Percentiles rank a stretch among this genome's conserved stretches.
Conservation (phyloP, 169 alveolate genomes). For the Cryptosporidium canis region DNA sequence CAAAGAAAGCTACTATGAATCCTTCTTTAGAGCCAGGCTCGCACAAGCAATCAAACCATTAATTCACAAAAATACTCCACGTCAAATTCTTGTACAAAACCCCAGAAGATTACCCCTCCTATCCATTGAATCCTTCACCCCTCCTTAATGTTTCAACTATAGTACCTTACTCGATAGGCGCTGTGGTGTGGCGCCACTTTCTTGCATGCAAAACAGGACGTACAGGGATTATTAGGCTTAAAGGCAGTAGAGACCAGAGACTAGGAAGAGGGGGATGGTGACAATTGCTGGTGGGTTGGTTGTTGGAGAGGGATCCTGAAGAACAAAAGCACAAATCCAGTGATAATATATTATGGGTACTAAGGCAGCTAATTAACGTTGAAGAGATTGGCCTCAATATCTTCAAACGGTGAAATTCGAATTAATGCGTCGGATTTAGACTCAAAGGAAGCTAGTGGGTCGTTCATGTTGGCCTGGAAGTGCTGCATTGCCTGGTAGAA, state of each 20-base stretch:
- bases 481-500: constrained; percentile 52
- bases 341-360: neutral
- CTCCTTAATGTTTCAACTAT: neutral
- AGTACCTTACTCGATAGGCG: constrained; percentile 27
- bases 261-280: neutral
- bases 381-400: constrained; percentile 44
- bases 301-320: no score
- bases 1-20: neutral
- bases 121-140: constrained; percentile 15
- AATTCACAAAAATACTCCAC: neutral
- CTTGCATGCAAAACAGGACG: no score
- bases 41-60: neutral
- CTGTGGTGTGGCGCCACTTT: neutral
- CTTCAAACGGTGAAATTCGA: neutral
- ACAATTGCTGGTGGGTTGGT: no score
- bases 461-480: constrained; percentile 1
- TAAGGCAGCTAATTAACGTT: neutral
- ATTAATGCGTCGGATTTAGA: constrained; percentile 56
- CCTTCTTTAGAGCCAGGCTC: neutral
- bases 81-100: neutral
- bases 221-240: no score
- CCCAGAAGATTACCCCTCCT: neutral
- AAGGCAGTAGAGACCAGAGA: no score
- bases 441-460: constrained; percentile 8
- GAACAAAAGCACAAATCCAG: no score